These are phyloP conservation scores for Mangifera indica DNA, from an alignment of 345 rosid species.

Conservation along the genomic window DNA sequence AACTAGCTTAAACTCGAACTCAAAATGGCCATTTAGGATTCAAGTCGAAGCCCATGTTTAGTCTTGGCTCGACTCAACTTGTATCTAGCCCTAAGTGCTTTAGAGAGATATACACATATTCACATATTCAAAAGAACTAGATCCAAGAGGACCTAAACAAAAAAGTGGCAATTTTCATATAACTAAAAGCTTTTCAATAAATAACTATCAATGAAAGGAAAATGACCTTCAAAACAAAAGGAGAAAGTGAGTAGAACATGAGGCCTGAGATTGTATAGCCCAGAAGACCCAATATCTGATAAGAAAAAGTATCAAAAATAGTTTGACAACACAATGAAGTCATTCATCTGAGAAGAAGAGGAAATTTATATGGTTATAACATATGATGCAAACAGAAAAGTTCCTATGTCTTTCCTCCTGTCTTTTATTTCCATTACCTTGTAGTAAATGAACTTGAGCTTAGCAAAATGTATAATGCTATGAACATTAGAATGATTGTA, in stretches of 20 bases:
- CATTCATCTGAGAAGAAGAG: not conserved
- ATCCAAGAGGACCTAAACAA: not conserved
- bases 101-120: no score
- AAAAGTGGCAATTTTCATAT: not conserved
- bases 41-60: no score
- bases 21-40: no score
- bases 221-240: conserved; percentile 52
- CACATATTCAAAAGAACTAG: no score
- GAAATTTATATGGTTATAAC: not conserved
- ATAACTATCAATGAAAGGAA: not conserved
- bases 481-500: not conserved
- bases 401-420: not conserved
- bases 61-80: no score
- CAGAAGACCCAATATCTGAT: conserved; percentile 42
- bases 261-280: conserved; percentile 40
- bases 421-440: not conserved
- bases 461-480: not conserved
- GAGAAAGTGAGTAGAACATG: conserved; percentile 40
- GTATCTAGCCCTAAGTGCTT: no score
- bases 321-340: not conserved
- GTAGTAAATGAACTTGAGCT: not conserved
- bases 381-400: not conserved
- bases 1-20: no score
- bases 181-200: not conserved
- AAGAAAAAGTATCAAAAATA: conserved; percentile 1